Conservation (phyloP, 225 moss, liverwort and hornwort genomes). For the Sphagnum contortum region DNA sequence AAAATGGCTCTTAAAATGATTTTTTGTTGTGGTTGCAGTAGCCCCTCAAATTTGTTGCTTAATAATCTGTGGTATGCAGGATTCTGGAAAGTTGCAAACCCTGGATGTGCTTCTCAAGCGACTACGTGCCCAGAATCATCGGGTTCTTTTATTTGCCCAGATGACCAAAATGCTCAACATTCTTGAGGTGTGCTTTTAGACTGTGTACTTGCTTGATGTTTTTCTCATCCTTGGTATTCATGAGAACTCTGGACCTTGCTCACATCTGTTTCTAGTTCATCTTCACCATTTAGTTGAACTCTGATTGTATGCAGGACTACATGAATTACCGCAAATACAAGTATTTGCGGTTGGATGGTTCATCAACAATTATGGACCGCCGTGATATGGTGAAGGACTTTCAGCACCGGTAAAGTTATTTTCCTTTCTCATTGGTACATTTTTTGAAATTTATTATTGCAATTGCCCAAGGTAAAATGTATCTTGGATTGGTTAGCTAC, state of each 20-base stretch:
- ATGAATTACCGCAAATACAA: conserved; percentile 94
- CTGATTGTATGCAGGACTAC: conserved; percentile 47
- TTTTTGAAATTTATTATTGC: not conserved
- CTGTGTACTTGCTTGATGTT: too few relatives aligned
- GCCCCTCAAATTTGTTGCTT: too few relatives aligned
- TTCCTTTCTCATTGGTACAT: not conserved
- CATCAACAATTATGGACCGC: conserved; percentile 91
- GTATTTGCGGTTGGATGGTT: conserved; percentile 81
- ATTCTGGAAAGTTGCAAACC: conserved; percentile 78
- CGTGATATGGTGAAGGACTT: conserved; percentile 97
- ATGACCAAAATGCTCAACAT: conserved; percentile 97
- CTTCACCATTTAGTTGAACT: not conserved
- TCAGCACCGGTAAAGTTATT: conserved; percentile 58
- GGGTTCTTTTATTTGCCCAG: conserved; percentile 83
- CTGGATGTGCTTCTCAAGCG: conserved; percentile 77
- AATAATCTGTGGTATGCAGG: conserved; percentile 19
- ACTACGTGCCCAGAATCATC: conserved; percentile 64
- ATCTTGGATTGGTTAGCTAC: too few relatives aligned
- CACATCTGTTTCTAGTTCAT: not conserved
- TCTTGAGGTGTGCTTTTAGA: conserved; percentile 42
- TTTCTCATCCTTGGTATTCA: conserved; percentile 1
- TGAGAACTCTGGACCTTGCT: not conserved
- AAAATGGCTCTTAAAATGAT: too few relatives aligned
- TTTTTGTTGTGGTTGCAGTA: too few relatives aligned
- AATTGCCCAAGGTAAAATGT: not conserved